A percentile compares a stretch with the other conserved stretches of the same genome.
Conservation (phyloP, 305 asterid genomes). For the Galium porrigens region DNA sequence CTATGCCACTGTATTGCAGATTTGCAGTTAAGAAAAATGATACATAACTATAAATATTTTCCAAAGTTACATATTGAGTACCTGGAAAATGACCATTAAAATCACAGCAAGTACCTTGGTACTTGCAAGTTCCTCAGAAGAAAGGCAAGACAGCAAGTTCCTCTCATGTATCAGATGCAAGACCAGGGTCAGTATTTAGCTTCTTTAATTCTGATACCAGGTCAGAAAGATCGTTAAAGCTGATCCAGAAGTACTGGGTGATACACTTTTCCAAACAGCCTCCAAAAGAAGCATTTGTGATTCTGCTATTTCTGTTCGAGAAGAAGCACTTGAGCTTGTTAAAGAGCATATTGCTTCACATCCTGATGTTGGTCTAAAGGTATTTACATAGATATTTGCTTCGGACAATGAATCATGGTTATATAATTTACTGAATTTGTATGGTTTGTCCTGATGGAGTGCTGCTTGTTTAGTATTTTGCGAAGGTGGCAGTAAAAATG, state of each 20-base stretch:
- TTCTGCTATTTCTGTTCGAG: constrained; percentile 90
- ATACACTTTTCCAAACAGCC: constrained; percentile 74
- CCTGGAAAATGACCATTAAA: constrained; percentile 84
- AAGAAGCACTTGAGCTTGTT: constrained; percentile 98
- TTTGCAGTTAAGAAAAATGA: too few relatives aligned
- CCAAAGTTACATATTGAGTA: constrained; percentile 1
- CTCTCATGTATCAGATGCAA: constrained; percentile 52
- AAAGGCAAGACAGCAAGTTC: constrained; percentile 45
- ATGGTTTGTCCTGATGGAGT: constrained; percentile 18
- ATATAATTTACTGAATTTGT: constrained; percentile 8
- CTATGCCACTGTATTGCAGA: too few relatives aligned
- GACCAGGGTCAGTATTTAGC: constrained; percentile 32
- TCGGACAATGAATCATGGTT: too few relatives aligned
- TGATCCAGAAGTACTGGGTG: constrained; percentile 94
- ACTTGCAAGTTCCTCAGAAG: too few relatives aligned
- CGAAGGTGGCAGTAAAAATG: constrained; percentile 94
- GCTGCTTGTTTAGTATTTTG: constrained; percentile 63
- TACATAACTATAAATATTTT: not conserved
- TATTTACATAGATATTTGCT: constrained; percentile 26
- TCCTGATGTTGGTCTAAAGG: constrained; percentile 98
- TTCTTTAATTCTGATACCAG: constrained; percentile 33
- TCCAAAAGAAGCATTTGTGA: constrained; percentile 98
- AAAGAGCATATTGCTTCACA: constrained; percentile 98
- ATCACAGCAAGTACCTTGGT: constrained; percentile 69
- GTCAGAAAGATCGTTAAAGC: constrained; percentile 96